phyloP scores from a whole-genome alignment of 2,329 filamentous ascomycete species.

The Sclerotinia minor region DNA sequence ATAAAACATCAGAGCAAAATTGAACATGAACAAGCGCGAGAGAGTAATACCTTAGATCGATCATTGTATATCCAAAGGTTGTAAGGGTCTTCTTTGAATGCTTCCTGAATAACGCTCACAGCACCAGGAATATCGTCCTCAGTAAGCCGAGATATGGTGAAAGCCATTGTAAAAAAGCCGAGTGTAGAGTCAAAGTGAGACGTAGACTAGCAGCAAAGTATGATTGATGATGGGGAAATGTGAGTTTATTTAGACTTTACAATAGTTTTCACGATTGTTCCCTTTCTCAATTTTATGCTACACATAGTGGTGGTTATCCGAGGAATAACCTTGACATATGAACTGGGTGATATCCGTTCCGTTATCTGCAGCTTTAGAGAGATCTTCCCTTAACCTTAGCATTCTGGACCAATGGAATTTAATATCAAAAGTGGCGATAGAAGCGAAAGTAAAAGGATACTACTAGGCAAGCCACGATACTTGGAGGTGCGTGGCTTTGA shows the following conservation, averaged over 20 bases:
- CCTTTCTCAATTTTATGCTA: background rate
- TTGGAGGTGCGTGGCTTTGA: background rate
- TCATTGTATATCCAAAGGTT: conserved; percentile 65
- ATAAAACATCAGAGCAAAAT: conserved; percentile 19
- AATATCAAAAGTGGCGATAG: background rate
- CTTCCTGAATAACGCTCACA: conserved; percentile 64
- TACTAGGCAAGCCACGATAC: background rate
- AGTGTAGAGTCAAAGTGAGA: background rate
- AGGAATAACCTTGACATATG: conserved; percentile 2
- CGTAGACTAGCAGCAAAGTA: background rate
- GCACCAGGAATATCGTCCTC: conserved; percentile 62
- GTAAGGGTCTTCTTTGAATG: conserved; percentile 67
- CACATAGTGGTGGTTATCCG: background rate
- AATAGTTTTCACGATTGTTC: background rate
- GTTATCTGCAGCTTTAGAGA: conserved; percentile 7
- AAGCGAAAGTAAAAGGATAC: background rate
- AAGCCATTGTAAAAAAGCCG: conserved; percentile 45
- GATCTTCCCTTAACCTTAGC: background rate
- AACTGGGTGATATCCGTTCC: background rate
- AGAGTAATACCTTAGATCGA: conserved; percentile 48
- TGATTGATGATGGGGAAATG: background rate
- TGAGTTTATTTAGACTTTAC: background rate
- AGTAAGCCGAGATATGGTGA: conserved; percentile 57
- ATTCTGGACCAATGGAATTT: background rate
- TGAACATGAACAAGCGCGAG: background rate